A percentile compares a stretch with the other conserved stretches of the same genome.
Evolutionary conservation across 2,329 filamentous ascomycete species (phyloP).

Genomic region (Periconia digitata): DNA sequence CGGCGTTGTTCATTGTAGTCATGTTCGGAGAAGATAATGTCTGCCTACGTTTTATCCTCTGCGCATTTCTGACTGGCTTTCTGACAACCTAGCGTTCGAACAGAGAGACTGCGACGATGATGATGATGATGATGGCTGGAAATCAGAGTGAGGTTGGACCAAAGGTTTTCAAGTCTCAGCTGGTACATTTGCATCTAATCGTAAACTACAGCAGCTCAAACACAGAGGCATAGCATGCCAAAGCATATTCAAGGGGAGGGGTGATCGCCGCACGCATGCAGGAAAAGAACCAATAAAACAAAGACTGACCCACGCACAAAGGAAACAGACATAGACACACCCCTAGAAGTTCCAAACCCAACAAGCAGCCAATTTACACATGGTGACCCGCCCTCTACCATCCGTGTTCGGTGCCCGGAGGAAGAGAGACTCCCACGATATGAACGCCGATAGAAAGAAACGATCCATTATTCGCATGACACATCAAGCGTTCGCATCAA

Average conservation of each 20-base stretch:
- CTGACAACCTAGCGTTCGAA: too few species aligned
- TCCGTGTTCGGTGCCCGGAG: neutral
- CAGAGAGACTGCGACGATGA: too few species aligned
- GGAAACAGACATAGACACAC: conserved; percentile 15
- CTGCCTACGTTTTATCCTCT: too few species aligned
- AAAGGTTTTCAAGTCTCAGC: neutral
- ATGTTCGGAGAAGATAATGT: too few species aligned
- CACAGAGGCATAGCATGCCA: conserved; percentile 13
- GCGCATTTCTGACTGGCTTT: too few species aligned
- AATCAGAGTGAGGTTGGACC: too few species aligned
- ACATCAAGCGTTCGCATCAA: conserved; percentile 28
- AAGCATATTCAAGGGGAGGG: conserved; percentile 3
- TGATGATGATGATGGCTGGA: too few species aligned
- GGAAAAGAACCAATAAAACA: conserved; percentile 30
- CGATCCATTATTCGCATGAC: conserved; percentile 36
- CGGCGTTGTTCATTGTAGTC: neutral
- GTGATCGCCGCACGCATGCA: conserved; percentile 28
- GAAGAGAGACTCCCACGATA: too few species aligned
- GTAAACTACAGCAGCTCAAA: conserved; percentile 27
- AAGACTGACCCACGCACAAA: conserved; percentile 26
- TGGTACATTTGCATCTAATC: conserved; percentile 19
- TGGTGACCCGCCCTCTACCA: conserved; percentile 23
- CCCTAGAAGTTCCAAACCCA: too few species aligned
- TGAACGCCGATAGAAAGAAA: too few species aligned
- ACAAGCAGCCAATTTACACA: conserved; percentile 22